Conservation (phyloP, 768 basidiomycete genomes). For the Rhodotorula diobovata region DNA sequence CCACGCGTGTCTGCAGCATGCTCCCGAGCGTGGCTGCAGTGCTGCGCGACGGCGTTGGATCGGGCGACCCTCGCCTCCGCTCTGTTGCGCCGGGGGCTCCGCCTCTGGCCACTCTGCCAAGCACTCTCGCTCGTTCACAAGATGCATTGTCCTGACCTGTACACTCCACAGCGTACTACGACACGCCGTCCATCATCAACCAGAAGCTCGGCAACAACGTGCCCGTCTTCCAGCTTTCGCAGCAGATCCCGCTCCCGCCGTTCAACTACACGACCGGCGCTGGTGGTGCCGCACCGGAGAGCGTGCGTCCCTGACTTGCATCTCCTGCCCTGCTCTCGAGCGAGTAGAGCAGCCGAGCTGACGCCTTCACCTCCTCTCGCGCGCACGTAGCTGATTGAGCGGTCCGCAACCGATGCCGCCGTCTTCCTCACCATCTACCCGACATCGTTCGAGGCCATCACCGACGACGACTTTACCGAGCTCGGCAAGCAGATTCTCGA, state of each 20-base stretch:
- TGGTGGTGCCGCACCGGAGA: slow-evolving; percentile 42
- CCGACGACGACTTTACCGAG: slow-evolving; percentile 36
- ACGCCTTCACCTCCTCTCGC: neutral
- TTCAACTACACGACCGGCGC: slow-evolving; percentile 43
- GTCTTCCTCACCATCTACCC: slow-evolving; percentile 46
- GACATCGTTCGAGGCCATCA: slow-evolving; percentile 30
- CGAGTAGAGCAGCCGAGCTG: too few species aligned
- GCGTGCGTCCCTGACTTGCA: slow-evolving; percentile 10
- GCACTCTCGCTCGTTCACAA: neutral
- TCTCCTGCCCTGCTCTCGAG: too few species aligned
- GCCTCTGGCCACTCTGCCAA: neutral
- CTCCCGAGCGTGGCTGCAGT: too few species aligned
- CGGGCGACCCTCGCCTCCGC: too few species aligned
- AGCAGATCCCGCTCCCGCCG: slow-evolving; percentile 41
- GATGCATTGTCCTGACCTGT: neutral
- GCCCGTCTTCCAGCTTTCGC: slow-evolving; percentile 43
- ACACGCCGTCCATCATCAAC: slow-evolving; percentile 40
- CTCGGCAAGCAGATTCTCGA: slow-evolving; percentile 43
- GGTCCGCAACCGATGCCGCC: slow-evolving; percentile 41
- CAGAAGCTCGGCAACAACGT: slow-evolving; percentile 37
- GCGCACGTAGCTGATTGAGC: slow-evolving; percentile 34
- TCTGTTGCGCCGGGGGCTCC: neutral
- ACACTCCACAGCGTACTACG: slow-evolving; percentile 25
- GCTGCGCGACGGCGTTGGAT: too few species aligned
- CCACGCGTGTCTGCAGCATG: neutral